These are phyloP conservation scores for Coemansia umbellata DNA, from an alignment of 192 early-diverging fungal species.

Conservation along the genomic window DNA sequence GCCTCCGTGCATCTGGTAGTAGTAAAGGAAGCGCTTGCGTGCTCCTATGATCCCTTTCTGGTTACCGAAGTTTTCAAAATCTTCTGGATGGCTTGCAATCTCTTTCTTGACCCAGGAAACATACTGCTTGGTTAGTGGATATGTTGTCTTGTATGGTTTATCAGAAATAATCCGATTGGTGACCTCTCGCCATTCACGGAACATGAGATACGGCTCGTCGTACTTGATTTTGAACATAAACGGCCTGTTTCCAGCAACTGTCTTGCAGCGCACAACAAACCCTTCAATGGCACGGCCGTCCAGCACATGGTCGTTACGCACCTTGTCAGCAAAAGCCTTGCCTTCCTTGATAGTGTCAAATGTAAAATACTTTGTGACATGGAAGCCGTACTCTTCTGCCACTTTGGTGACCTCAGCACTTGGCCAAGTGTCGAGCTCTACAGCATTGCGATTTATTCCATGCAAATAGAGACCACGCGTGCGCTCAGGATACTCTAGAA, in stretches of 20 bases:
- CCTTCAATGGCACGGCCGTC: conserved; percentile 80
- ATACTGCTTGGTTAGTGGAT: conserved; percentile 67
- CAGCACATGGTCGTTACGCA: conserved; percentile 61
- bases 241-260: conserved; percentile 15
- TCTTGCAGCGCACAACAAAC: conserved; percentile 80
- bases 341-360: conserved; percentile 61
- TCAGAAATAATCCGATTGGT: conserved; percentile 62
- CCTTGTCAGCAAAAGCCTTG: conserved; percentile 62
- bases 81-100: conserved; percentile 55
- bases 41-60: conserved; percentile 79
- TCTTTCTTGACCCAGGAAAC: conserved; percentile 68
- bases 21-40: conserved; percentile 72
- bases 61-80: conserved; percentile 62
- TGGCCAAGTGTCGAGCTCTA: conserved; percentile 66
- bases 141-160: conserved; percentile 46
- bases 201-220: conserved; percentile 92
- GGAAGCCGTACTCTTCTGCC: conserved; percentile 75
- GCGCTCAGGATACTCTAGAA: conserved; percentile 79
- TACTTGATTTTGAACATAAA: conserved; percentile 92
- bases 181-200: conserved; percentile 94
- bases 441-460: conserved; percentile 82
- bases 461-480: conserved; percentile 84
- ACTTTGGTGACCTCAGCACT: conserved; percentile 58
- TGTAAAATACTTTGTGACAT: conserved; percentile 50
- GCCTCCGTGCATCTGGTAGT: conserved; percentile 47